Evolutionary conservation across 2,329 filamentous ascomycete species (phyloP), one percentile per base, ranked within the genome.

Genomic region (Sphaerulina populicola): DNA sequence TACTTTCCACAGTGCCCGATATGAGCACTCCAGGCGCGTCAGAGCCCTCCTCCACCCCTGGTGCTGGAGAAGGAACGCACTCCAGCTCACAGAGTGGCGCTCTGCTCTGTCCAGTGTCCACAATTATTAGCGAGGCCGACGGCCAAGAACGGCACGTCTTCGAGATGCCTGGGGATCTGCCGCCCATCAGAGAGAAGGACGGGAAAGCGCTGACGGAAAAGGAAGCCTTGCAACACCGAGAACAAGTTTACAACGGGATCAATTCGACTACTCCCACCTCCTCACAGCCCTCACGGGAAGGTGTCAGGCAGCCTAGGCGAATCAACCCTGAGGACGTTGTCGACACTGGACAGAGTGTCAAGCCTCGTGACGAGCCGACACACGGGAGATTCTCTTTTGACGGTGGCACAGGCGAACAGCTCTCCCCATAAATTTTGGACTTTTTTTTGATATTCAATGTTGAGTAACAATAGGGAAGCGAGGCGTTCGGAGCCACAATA

Each of bases 91-190:
- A 60, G 3, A 58, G 52, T 44, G 49, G 54, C 18, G 47, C 54
- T 4, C 52, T 59, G 14, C 37, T 63, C 38, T 60, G 59, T 8
- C 61, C 61, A 8, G 45, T 60, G 14, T 60, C 58, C 11, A 42
- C 30, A 15, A 47, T 50, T 21, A 41, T 53, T 10, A 62, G 58
- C 54, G 63, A 64, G 46, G 63, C 62, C 8, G 62, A 66, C 42
- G 59, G 60, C 42, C 55, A 57, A 35, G 57, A 61, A 35, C 51
- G 56, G 11, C 54, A 57, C 10, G 47, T 76, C 7, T 73, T 67
- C 48, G 78, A 74, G 40, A 79, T 75, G 62, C 74, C 75, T 0
- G 78, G 79, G 1, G 77, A 78, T 8, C 75, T 81, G 63, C 76
- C 75, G 12, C 71, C 72, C 38, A 72, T 74, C 48, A 75, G 74